A percentile compares a stretch with the other conserved stretches of the same genome.
phyloP scores from a whole-genome alignment of 2,329 filamentous ascomycete species.

The Phialophora macrospora region DNA sequence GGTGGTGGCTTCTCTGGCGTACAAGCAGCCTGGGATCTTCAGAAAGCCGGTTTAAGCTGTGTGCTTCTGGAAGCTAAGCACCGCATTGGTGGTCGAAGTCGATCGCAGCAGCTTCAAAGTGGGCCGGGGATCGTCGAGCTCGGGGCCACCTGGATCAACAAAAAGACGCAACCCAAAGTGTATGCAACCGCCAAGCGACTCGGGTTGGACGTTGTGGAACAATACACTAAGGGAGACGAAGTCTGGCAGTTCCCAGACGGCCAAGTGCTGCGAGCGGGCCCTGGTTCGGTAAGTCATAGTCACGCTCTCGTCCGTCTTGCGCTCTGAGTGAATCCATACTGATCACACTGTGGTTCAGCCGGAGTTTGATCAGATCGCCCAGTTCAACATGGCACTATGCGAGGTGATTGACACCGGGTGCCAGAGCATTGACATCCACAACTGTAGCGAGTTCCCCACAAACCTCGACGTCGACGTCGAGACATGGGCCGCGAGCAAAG shows the following conservation, averaged over 20 bases:
- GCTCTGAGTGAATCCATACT: neutral
- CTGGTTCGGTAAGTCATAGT: conserved; percentile 17
- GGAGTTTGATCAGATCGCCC: conserved; percentile 7
- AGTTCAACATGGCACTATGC: conserved; percentile 19
- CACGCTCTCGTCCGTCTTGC: neutral
- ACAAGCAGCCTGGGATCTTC: conserved; percentile 45
- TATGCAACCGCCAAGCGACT: conserved; percentile 44
- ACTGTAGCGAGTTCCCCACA: conserved; percentile 15
- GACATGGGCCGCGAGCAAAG: conserved; percentile 22
- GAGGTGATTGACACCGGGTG: conserved; percentile 13
- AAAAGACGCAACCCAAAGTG: conserved; percentile 57
- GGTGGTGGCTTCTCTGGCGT: conserved; percentile 53
- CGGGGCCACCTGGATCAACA: conserved; percentile 66
- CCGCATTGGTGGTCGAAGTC: conserved; percentile 59
- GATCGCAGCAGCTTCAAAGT: conserved; percentile 44
- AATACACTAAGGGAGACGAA: conserved; percentile 54
- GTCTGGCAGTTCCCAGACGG: conserved; percentile 51
- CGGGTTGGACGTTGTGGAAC: conserved; percentile 52
- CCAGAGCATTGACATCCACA: conserved; percentile 20
- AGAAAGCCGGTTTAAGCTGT: conserved; percentile 46
- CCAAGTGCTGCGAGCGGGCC: conserved; percentile 15
- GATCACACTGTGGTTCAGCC: conserved; percentile 8
- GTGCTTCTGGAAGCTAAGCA: conserved; percentile 56
- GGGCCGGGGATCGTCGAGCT: conserved; percentile 52
- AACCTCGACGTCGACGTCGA: conserved; percentile 25